These are phyloP conservation scores for Zoysia japonica DNA, from an alignment of 176 grass and related monocot genomes.

Conservation along the genomic window DNA sequence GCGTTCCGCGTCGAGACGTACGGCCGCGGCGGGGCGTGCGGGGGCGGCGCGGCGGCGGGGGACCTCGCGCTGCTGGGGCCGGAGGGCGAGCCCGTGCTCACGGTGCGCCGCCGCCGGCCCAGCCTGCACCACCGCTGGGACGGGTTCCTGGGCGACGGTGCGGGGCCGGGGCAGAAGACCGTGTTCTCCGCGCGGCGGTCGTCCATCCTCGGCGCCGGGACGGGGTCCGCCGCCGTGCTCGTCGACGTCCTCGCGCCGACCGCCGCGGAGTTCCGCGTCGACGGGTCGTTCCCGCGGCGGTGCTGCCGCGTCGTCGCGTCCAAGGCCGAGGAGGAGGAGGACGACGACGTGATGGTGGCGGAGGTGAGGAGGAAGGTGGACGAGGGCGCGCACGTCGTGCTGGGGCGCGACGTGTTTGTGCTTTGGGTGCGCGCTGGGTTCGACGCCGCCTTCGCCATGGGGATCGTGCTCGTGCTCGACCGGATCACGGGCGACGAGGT, in stretches of 20 bases:
- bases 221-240: constrained; percentile 43
- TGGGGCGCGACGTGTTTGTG: constrained; percentile 82
- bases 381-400: constrained; percentile 62
- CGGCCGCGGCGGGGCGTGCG: constrained; percentile 41
- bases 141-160: constrained; percentile 72
- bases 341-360: constrained; percentile 50
- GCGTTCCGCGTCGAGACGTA: constrained; percentile 92
- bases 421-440: constrained; percentile 63
- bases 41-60: constrained; percentile 47
- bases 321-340: constrained; percentile 16
- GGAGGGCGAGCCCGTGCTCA: constrained; percentile 59
- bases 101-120: constrained; percentile 72
- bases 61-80: constrained; percentile 76
- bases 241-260: constrained; percentile 42
- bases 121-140: constrained; percentile 97
- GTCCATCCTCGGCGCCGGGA: constrained; percentile 76
- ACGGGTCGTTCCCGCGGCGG: constrained; percentile 76
- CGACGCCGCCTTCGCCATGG: constrained; percentile 89
- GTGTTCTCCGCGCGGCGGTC: constrained; percentile 81
- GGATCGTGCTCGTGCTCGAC: constrained; percentile 83
- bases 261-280: constrained; percentile 63
- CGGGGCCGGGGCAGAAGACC: constrained; percentile 51
- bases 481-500: constrained; percentile 62
- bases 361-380: constrained; percentile 89
- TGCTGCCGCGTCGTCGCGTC: constrained; percentile 62